Conservation (phyloP, 2,329 filamentous ascomycete genomes). For the Talaromyces sp. region DNA sequence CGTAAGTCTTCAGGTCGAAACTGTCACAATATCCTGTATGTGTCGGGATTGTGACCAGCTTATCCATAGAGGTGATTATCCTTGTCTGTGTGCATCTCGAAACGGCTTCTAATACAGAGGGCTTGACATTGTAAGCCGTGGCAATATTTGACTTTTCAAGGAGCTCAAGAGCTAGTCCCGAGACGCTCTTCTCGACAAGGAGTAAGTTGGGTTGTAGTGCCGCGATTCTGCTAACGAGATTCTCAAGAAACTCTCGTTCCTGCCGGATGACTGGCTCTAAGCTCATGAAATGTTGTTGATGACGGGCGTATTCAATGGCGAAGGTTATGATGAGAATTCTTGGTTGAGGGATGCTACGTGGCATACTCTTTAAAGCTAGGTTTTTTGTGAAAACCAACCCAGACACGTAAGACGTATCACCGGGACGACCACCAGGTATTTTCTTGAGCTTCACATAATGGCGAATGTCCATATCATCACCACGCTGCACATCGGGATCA, state of each 20-base stretch:
- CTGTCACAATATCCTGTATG: constrained; percentile 76
- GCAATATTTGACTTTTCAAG: constrained; percentile 85
- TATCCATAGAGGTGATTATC: constrained; percentile 92
- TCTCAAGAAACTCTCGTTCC: constrained; percentile 87
- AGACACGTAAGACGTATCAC: constrained; percentile 93
- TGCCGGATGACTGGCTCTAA: constrained; percentile 94
- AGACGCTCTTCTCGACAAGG: constrained; percentile 89
- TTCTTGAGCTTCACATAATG: constrained; percentile 98
- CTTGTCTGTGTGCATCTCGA: constrained; percentile 87
- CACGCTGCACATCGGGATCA: constrained; percentile 81
- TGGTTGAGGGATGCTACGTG: constrained; percentile 75
- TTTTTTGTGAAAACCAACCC: constrained; percentile 98
- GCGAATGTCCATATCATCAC: constrained; percentile 94
- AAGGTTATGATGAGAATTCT: constrained; percentile 92
- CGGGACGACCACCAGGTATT: constrained; percentile 82
- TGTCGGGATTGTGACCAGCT: constrained; percentile 72
- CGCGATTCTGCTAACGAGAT: constrained; percentile 86
- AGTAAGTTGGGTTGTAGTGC: constrained; percentile 80
- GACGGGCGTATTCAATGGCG: constrained; percentile 90
- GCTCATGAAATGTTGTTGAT: constrained; percentile 96
- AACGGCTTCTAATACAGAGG: constrained; percentile 91
- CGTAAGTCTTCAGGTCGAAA: constrained; percentile 94
- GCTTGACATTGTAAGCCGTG: constrained; percentile 94
- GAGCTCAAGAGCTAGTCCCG: constrained; percentile 83
- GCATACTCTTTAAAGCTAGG: constrained; percentile 93